A percentile compares a stretch with the other conserved stretches of the same genome.
These are phyloP conservation scores for Hyphopichia burtonii DNA, from an alignment of 1,139 yeast genomes.

Conservation along the genomic window DNA sequence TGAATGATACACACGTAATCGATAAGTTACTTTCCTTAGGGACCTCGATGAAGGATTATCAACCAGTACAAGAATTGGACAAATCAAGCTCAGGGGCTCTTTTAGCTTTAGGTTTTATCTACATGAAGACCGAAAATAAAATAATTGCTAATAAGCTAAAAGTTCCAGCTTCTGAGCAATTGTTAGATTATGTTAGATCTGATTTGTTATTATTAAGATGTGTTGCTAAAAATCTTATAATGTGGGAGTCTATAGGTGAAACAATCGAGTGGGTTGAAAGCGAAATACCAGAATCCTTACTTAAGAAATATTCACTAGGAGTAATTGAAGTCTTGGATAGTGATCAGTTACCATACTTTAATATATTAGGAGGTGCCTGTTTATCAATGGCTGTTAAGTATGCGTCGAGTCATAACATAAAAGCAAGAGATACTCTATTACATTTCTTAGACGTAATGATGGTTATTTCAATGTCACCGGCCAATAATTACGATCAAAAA, in stretches of 20 bases:
- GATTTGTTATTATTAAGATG: slow-evolving; percentile 72
- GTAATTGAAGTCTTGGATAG: slow-evolving; percentile 44
- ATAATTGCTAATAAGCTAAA: slow-evolving; percentile 63
- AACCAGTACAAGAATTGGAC: slow-evolving; percentile 62
- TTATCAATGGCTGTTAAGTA: slow-evolving; percentile 71
- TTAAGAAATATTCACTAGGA: slow-evolving; percentile 24
- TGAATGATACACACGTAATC: slow-evolving; percentile 70
- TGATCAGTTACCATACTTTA: slow-evolving; percentile 63
- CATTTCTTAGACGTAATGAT: slow-evolving; percentile 61
- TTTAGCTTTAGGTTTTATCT: slow-evolving; percentile 73
- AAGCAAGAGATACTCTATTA: slow-evolving; percentile 60
- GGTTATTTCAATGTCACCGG: slow-evolving; percentile 48
- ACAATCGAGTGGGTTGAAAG: slow-evolving; percentile 59
- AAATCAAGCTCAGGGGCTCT: slow-evolving; percentile 82
- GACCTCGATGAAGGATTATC: slow-evolving; percentile 64
- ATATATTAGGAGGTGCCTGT: slow-evolving; percentile 74
- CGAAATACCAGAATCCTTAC: slow-evolving; percentile 51
- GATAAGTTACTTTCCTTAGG: slow-evolving; percentile 64
- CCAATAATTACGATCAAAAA: slow-evolving; percentile 57
- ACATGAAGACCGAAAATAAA: slow-evolving; percentile 62
- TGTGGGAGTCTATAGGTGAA: slow-evolving; percentile 69
- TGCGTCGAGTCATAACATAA: slow-evolving; percentile 66
- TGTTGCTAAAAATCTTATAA: slow-evolving; percentile 65
- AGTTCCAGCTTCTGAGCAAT: slow-evolving; percentile 60
- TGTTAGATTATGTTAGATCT: slow-evolving; percentile 75